Conservation (phyloP, 139 green algal genomes). For the Gonium pectorale region DNA sequence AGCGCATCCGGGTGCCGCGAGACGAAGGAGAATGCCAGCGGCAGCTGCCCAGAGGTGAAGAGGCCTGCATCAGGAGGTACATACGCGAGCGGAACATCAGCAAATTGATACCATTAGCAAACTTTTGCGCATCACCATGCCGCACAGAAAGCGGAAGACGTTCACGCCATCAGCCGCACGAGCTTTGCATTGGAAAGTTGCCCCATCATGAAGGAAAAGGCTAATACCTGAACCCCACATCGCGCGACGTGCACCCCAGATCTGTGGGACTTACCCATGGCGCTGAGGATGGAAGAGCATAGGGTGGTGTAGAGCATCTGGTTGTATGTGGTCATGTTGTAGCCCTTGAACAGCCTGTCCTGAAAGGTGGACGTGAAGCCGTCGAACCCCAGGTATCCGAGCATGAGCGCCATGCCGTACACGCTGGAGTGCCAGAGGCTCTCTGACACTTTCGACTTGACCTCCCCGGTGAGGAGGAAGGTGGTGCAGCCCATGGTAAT, state of each 20-base stretch:
- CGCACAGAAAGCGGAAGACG: no score
- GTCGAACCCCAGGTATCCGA: slow-evolving; percentile 95
- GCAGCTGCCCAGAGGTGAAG: slow-evolving; percentile 73
- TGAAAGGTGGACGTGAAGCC: slow-evolving; percentile 99
- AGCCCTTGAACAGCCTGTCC: slow-evolving; percentile 93
- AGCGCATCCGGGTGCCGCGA: slow-evolving; percentile 71
- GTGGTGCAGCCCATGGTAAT: slow-evolving; percentile 91
- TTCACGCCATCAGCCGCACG: no score
- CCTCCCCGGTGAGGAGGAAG: slow-evolving; percentile 79
- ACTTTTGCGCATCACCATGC: no score
- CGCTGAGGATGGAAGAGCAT: slow-evolving; percentile 73
- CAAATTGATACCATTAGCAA: no score
- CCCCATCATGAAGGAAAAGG: no score
- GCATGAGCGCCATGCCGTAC: slow-evolving; percentile 89
- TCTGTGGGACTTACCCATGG: slow-evolving; percentile 62
- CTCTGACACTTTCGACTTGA: slow-evolving; percentile 57
- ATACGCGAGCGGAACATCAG: no score
- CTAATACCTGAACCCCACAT: no score
- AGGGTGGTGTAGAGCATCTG: slow-evolving; percentile 88
- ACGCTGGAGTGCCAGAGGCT: slow-evolving; percentile 56
- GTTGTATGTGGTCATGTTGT: slow-evolving; percentile 95
- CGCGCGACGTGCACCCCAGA: no score
- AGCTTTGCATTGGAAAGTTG: no score
- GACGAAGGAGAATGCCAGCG: slow-evolving; percentile 76
- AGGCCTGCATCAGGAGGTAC: no score